Percentiles rank a stretch among this genome's conserved stretches.
phyloP scores from a whole-genome alignment of 345 rosid genomes.

The Linum trigynum region DNA sequence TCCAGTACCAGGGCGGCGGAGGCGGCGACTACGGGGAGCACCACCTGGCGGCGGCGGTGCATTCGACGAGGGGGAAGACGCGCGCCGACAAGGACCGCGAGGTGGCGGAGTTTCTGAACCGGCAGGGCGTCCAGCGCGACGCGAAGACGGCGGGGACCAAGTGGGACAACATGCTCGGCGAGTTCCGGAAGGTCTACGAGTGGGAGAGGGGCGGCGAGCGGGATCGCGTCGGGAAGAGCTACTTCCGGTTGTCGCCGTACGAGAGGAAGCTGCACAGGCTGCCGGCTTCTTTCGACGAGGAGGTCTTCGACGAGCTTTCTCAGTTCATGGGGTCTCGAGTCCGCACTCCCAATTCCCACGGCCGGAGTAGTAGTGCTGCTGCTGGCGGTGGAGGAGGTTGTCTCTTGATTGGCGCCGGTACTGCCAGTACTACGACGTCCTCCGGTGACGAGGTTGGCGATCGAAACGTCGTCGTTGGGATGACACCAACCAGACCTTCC shows the following conservation, averaged over 20 bases:
- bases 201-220: conserved; percentile 84
- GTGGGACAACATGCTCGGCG: conserved; percentile 99
- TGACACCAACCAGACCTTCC: conserved; percentile 1
- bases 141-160: conserved; percentile 94
- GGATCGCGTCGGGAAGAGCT: conserved; percentile 77
- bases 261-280: conserved; percentile 73
- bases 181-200: conserved; percentile 83
- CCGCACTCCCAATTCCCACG: conserved; percentile 31
- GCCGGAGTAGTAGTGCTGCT: conserved; percentile 28
- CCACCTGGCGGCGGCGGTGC: conserved; percentile 24
- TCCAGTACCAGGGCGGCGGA: conserved; percentile 57
- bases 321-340: conserved; percentile 86
- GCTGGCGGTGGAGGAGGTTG: background rate
- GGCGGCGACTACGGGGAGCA: conserved; percentile 13
- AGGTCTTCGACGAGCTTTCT: conserved; percentile 84
- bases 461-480: conserved; percentile 7
- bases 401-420: background rate
- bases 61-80: conserved; percentile 58
- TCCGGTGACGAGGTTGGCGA: conserved; percentile 21
- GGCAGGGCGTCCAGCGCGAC: conserved; percentile 74
- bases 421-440: background rate
- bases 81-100: conserved; percentile 91
- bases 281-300: conserved; percentile 96
- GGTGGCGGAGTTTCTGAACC: conserved; percentile 80
- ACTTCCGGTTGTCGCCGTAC: conserved; percentile 88